phyloP scores from a whole-genome alignment of 2,329 filamentous ascomycete genomes.

The Neonectria coccinea region DNA sequence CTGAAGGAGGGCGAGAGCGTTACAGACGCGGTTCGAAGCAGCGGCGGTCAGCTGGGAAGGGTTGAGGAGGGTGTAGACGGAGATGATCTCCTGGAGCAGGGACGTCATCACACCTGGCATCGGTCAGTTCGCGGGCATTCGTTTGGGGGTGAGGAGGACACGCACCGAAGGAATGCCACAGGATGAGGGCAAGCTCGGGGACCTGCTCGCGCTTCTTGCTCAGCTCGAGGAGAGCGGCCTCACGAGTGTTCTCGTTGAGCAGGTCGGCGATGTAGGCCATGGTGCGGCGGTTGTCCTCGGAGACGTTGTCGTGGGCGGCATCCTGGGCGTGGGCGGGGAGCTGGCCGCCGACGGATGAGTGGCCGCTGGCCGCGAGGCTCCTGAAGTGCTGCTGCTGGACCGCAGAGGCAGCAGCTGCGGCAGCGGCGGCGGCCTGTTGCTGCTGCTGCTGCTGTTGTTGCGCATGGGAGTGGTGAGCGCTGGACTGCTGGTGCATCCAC shows the following conservation, averaged over 20 bases:
- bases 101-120: conserved; percentile 93
- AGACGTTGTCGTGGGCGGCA: conserved; percentile 73
- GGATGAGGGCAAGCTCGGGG: conserved; percentile 91
- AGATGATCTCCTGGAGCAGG: conserved; percentile 97
- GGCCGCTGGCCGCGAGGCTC: conserved; percentile 73
- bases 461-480: conserved; percentile 67
- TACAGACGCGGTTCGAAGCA: conserved; percentile 97
- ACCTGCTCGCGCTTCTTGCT: conserved; percentile 99
- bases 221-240: conserved; percentile 91
- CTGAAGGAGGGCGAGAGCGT: conserved; percentile 93
- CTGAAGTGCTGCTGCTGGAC: conserved; percentile 75
- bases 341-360: conserved; percentile 62
- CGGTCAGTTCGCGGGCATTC: conserved; percentile 30
- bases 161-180: conserved; percentile 98
- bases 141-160: conserved; percentile 33
- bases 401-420: conserved; percentile 60
- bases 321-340: conserved; percentile 65
- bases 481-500: conserved; percentile 76
- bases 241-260: conserved; percentile 86
- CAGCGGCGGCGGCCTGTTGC: conserved; percentile 60
- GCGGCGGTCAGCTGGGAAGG: conserved; percentile 96
- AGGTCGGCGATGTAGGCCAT: conserved; percentile 93
- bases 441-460: conserved; percentile 67
- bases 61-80: conserved; percentile 95
- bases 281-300: conserved; percentile 93